Conservation (phyloP, 2,329 filamentous ascomycete species). For the Leptosphaerulina australis region DNA sequence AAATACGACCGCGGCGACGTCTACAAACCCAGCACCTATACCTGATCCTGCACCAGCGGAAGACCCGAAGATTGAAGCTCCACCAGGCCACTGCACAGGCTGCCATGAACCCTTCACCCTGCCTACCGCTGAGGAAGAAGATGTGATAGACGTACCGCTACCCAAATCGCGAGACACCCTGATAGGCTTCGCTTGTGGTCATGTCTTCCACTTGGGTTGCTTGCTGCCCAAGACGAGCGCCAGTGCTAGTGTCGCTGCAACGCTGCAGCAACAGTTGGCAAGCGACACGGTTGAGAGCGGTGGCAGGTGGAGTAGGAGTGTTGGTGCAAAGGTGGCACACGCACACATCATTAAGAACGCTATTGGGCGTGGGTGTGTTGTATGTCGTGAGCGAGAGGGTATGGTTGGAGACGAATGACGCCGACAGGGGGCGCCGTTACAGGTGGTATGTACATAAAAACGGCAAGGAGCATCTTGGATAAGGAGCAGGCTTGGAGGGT, state of each 20-base stretch:
- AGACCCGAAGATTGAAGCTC: slow-evolving; percentile 32
- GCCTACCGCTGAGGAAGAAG: slow-evolving; percentile 40
- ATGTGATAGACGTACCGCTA: slow-evolving; percentile 30
- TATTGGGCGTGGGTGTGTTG: slow-evolving; percentile 59
- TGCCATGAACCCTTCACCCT: slow-evolving; percentile 42
- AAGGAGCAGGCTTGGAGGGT: background rate
- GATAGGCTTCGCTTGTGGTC: slow-evolving; percentile 80
- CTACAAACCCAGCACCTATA: slow-evolving; percentile 25
- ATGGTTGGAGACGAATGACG: slow-evolving; percentile 11
- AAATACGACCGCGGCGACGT: slow-evolving; percentile 29
- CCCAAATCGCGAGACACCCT: slow-evolving; percentile 64
- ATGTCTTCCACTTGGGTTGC: slow-evolving; percentile 79
- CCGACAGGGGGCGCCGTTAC: background rate
- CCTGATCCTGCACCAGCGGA: slow-evolving; percentile 33
- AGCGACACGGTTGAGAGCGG: slow-evolving; percentile 52
- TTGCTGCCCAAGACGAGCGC: slow-evolving; percentile 59
- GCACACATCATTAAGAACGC: slow-evolving; percentile 86
- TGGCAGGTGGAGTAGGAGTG: slow-evolving; percentile 63
- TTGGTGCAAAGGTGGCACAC: slow-evolving; percentile 63
- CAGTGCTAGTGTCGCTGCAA: slow-evolving; percentile 50
- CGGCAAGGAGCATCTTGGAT: background rate
- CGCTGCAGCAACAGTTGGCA: slow-evolving; percentile 52
- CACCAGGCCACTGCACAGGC: slow-evolving; percentile 44
- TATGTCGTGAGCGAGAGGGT: slow-evolving; percentile 38
- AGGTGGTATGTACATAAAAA: background rate